Evolutionary conservation across 306 rosid species (phyloP).

Genomic region (Prosopis cineraria): DNA sequence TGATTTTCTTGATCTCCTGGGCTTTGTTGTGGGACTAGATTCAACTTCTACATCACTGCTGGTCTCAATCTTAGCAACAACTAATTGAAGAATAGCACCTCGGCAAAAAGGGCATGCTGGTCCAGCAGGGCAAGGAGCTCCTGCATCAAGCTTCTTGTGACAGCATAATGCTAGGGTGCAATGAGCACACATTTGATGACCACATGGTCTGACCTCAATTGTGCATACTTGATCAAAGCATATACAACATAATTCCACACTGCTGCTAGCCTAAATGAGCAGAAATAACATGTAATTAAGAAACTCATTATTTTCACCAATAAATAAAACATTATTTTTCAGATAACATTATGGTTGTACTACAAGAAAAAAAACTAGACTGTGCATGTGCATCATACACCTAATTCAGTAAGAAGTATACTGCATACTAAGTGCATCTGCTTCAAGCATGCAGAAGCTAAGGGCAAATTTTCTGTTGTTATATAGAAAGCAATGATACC

Average conservation of each 20-base stretch:
- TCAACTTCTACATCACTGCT: conserved; percentile 56
- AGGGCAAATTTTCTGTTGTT: neutral
- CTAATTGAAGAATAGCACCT: conserved; percentile 63
- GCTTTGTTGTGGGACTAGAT: conserved; percentile 63
- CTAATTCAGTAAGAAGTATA: conserved; percentile 1
- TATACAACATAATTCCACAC: conserved; percentile 78
- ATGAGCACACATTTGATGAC: conserved; percentile 95
- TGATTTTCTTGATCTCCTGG: conserved; percentile 74
- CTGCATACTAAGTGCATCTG: neutral
- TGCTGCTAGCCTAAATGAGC: conserved; percentile 58
- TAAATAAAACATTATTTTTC: neutral
- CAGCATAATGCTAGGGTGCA: conserved; percentile 89
- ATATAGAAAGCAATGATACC: neutral
- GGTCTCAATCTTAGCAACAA: conserved; percentile 55
- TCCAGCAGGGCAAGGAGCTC: conserved; percentile 46
- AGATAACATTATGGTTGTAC: neutral
- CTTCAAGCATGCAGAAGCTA: neutral
- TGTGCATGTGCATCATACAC: neutral
- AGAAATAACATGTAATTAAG: conserved; percentile 33
- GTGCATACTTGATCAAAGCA: conserved; percentile 92
- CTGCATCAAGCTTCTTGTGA: conserved; percentile 76
- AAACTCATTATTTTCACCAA: neutral
- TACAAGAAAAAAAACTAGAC: neutral
- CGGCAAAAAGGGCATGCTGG: conserved; percentile 90
- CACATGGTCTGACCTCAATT: conserved; percentile 81